phyloP scores from a whole-genome alignment of 2,329 filamentous ascomycete genomes.

The Pseudopyrenochaeta lycopersici region DNA sequence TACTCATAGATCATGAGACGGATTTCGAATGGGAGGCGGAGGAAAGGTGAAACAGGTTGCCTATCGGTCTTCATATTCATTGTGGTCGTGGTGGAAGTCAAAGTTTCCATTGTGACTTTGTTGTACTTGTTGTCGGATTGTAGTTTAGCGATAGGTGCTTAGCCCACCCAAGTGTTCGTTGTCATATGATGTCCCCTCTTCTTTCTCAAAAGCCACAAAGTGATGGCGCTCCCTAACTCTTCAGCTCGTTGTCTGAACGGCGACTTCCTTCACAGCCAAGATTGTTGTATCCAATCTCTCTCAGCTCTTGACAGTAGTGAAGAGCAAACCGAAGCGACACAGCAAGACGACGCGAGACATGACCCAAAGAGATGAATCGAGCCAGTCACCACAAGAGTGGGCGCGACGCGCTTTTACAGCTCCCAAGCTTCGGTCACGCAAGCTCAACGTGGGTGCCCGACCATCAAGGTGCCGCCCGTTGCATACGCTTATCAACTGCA shows the following conservation, averaged over 20 bases:
- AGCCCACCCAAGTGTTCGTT: neutral
- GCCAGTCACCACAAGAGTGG: slow-evolving; percentile 4
- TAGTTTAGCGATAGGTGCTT: neutral
- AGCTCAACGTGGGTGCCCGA: neutral
- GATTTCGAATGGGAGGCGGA: slow-evolving; percentile 57
- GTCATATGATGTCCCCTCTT: neutral
- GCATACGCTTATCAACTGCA: slow-evolving; percentile 17
- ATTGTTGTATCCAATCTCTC: neutral
- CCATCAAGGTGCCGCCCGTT: slow-evolving; percentile 24
- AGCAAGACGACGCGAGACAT: slow-evolving; percentile 2
- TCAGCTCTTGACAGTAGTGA: neutral
- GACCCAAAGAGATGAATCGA: neutral
- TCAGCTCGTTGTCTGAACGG: neutral
- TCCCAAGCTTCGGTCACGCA: neutral
- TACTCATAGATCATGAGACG: slow-evolving; percentile 57
- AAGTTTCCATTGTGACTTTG: neutral
- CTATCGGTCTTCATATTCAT: neutral
- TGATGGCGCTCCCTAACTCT: neutral
- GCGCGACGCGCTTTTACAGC: slow-evolving; percentile 13
- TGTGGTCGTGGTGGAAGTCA: slow-evolving; percentile 12
- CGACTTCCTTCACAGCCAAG: neutral
- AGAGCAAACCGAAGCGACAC: slow-evolving; percentile 6
- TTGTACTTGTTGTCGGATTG: neutral
- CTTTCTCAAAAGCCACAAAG: neutral
- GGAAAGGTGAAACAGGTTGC: slow-evolving; percentile 42